Evolutionary conservation across 257 asterid genomes (phyloP).

Genomic region (Fraxinus cuspidata): DNA sequence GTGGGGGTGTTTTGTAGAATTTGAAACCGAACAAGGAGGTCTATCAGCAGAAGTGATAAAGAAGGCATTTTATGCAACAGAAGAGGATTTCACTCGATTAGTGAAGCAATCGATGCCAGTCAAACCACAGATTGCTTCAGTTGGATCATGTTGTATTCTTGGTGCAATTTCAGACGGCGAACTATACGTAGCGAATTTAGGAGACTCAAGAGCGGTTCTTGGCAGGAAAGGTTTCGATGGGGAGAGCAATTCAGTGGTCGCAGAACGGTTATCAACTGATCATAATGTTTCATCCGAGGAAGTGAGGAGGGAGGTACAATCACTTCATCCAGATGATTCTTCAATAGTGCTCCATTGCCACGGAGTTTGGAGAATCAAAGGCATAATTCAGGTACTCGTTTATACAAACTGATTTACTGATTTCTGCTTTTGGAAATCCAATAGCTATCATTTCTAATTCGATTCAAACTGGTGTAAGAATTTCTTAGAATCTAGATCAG

Average conservation of each 20-base stretch:
- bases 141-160: constrained; percentile 31
- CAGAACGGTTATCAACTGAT: constrained; percentile 34
- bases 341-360: constrained; percentile 28
- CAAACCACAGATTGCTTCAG: constrained; percentile 36
- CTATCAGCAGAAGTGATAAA: constrained; percentile 32
- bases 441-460: background rate
- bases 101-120: constrained; percentile 29
- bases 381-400: constrained; percentile 36
- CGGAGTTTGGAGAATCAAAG: constrained; percentile 40
- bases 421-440: background rate
- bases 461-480: background rate
- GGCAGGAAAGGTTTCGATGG: constrained; percentile 28
- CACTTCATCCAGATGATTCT: constrained; percentile 35
- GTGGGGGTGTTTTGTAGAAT: background rate
- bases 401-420: background rate
- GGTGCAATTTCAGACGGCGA: constrained; percentile 24
- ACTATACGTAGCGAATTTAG: constrained; percentile 26
- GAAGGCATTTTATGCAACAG: constrained; percentile 37
- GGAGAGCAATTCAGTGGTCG: constrained; percentile 21
- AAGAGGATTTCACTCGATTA: constrained; percentile 32
- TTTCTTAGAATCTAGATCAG: constrained; percentile 4
- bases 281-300: constrained; percentile 33
- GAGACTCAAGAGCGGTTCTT: constrained; percentile 36
- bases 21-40: constrained; percentile 24
- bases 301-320: constrained; percentile 35